A percentile compares a stretch with the other conserved stretches of the same genome.
phyloP scores from a whole-genome alignment of 768 basidiomycete genomes.

The Trametes cinnabarina region DNA sequence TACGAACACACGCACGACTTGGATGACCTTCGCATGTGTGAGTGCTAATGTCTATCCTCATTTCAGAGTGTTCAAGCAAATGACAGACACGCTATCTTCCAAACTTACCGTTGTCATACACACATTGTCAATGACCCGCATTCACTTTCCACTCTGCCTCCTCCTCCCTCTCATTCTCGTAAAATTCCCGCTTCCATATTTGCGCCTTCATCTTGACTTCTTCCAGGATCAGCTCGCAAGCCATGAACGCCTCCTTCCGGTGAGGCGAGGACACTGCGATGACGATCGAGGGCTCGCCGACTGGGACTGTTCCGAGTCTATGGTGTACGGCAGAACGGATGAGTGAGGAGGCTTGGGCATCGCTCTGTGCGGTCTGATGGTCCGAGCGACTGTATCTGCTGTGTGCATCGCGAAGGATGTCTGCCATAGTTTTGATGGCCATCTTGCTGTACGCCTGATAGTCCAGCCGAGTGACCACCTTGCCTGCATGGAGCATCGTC shows the following conservation, averaged over 20 bases:
- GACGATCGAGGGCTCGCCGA: constrained; percentile 80
- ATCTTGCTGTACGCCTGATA: constrained; percentile 83
- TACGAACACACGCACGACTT: neutral
- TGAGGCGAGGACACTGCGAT: constrained; percentile 85
- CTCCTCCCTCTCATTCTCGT: constrained; percentile 63
- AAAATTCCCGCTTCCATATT: constrained; percentile 92
- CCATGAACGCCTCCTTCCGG: constrained; percentile 75
- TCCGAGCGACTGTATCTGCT: constrained; percentile 42
- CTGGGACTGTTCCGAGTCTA: constrained; percentile 72
- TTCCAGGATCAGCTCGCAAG: constrained; percentile 83
- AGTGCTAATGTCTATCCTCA: neutral
- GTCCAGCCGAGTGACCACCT: constrained; percentile 67
- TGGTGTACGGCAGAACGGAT: constrained; percentile 69
- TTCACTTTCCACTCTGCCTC: constrained; percentile 39
- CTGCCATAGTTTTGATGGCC: constrained; percentile 72
- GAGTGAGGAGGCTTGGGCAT: constrained; percentile 28
- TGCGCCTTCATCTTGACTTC: constrained; percentile 79
- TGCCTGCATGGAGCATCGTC: constrained; percentile 26
- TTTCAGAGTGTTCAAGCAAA: neutral
- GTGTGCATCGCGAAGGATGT: constrained; percentile 52
- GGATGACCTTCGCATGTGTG: neutral
- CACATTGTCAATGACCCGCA: constrained; percentile 7
- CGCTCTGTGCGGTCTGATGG: constrained; percentile 14
- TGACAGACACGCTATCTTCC: neutral
- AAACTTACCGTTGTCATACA: neutral